Evolutionary conservation across 441 rosid species (phyloP), one percentile per base, ranked within the genome.

Genomic region (Populus tomentosa): DNA sequence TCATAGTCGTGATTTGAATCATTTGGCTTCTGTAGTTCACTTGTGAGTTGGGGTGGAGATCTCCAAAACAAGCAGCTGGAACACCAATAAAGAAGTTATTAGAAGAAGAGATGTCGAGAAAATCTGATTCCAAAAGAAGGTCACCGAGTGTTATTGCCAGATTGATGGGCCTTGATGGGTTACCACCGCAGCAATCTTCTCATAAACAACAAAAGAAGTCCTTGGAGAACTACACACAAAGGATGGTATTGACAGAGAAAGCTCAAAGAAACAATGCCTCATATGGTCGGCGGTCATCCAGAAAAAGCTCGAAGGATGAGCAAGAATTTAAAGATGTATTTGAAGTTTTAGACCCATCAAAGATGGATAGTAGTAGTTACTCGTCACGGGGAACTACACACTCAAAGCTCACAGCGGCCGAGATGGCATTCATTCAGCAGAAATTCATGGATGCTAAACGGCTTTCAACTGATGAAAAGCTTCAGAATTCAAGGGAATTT

Each of bases 251-350:
- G 10, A 59, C 79, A 46, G 89, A 85, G 30, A 88, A 72, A 80
- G 77, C 84, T 77, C 85, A 82, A 75, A 88, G 81, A 84, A 86
- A 82, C 63, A 78, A 79, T 70, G 46, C 86, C 10, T 81, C 86
- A 77, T 86, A 85, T 72, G 84, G 89, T 64, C 79, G 85, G 36
- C 79, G 81, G 46, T 90, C 97, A 71, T 84, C 87, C 14, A 82
- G 86, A 81, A 90, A 86, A 78, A 88, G 89, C 85, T 93, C 94
- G n/a, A 92, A 85, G 84, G 91, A 86, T 61, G 95, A 93, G 68
- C 90, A 89, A 70, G 97, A 94, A 77, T 97, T 93, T 75, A 94
- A 94, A 85, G 99, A 97, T 85, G 98, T 97, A 61, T 94, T 83
- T 70, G 99, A 97, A 85, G 98, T 97, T 81, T 79, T 86, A 68